Evolutionary conservation across 2,329 filamentous ascomycete genomes (phyloP).

Genomic region (Neofusicoccum laricinum): DNA sequence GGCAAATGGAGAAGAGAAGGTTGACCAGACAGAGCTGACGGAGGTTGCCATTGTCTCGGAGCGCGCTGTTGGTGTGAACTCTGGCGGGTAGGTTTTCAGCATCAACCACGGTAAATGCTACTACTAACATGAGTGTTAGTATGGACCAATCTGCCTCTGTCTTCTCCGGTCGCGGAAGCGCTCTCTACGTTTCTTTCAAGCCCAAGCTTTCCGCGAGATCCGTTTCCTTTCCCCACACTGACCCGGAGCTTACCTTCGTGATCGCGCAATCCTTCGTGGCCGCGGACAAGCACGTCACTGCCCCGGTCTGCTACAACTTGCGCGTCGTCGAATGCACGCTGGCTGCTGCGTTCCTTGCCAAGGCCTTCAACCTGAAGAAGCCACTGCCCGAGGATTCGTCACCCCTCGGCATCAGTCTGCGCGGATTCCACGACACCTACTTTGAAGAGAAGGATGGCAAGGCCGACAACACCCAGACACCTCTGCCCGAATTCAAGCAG

Average conservation of each 20-base stretch:
- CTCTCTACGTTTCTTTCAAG: slow-evolving; percentile 86
- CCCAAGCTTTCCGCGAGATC: slow-evolving; percentile 73
- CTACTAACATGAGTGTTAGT: slow-evolving; percentile 45
- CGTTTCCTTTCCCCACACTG: slow-evolving; percentile 76
- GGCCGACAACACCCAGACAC: slow-evolving; percentile 47
- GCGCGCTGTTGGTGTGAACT: slow-evolving; percentile 91
- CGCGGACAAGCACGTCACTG: slow-evolving; percentile 92
- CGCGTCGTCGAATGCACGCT: slow-evolving; percentile 94
- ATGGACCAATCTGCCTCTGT: slow-evolving; percentile 99
- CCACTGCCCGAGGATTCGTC: slow-evolving; percentile 72
- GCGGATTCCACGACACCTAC: slow-evolving; percentile 82
- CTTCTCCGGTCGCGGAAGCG: slow-evolving; percentile 80
- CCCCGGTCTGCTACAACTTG: slow-evolving; percentile 92
- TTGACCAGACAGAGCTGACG: slow-evolving; percentile 89
- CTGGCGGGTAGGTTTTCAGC: slow-evolving; percentile 67
- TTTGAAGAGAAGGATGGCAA: slow-evolving; percentile 57
- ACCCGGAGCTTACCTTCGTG: slow-evolving; percentile 83
- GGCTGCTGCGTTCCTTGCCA: slow-evolving; percentile 67
- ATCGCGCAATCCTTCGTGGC: slow-evolving; percentile 93
- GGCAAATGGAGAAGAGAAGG: slow-evolving; percentile 72
- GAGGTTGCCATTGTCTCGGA: slow-evolving; percentile 95
- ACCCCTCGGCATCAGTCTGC: slow-evolving; percentile 78
- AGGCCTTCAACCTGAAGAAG: slow-evolving; percentile 55
- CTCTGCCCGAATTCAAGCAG: slow-evolving; percentile 44
- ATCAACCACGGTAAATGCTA: neutral